These are phyloP conservation scores for Trypanosoma theileri DNA, from an alignment of 208 protist species.

Conservation along the genomic window DNA sequence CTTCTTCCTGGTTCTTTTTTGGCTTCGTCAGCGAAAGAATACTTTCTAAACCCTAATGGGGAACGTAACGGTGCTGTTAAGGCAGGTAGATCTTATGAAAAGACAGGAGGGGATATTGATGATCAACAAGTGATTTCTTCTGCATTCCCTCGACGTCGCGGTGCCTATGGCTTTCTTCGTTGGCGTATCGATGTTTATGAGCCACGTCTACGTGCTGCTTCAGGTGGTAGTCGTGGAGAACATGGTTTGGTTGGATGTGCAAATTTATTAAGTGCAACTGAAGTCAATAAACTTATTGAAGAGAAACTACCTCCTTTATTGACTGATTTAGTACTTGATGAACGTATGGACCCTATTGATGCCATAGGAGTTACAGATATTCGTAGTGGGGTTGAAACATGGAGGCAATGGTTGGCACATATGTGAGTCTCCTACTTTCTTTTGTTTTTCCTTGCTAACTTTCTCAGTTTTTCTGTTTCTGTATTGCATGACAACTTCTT, in stretches of 20 bases:
- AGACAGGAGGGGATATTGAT: neutral
- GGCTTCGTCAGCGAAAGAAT: constrained; percentile 60
- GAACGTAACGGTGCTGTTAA: constrained; percentile 21
- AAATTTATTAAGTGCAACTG: constrained; percentile 36
- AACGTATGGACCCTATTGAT: constrained; percentile 38
- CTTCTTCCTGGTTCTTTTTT: constrained; percentile 64
- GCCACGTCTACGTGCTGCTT: constrained; percentile 34
- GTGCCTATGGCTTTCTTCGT: constrained; percentile 67
- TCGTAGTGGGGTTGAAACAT: constrained; percentile 52
- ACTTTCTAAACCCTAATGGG: constrained; percentile 52
- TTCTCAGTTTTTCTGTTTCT: neutral
- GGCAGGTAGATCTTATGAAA: constrained; percentile 9
- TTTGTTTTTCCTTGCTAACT: neutral
- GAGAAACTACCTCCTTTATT: constrained; percentile 46
- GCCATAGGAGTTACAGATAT: constrained; percentile 63
- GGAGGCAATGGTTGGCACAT: constrained; percentile 68
- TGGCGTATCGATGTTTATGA: constrained; percentile 75
- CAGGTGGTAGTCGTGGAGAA: neutral
- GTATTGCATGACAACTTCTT: no score
- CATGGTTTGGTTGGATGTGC: constrained; percentile 18
- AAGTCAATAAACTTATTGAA: constrained; percentile 54
- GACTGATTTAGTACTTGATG: constrained; percentile 63
- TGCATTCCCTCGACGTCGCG: constrained; percentile 41
- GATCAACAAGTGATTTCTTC: constrained; percentile 18
- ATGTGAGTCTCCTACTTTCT: constrained; percentile 28